Evolutionary conservation across 805 yeast species (phyloP).

Genomic region (Torulaspora indica): DNA sequence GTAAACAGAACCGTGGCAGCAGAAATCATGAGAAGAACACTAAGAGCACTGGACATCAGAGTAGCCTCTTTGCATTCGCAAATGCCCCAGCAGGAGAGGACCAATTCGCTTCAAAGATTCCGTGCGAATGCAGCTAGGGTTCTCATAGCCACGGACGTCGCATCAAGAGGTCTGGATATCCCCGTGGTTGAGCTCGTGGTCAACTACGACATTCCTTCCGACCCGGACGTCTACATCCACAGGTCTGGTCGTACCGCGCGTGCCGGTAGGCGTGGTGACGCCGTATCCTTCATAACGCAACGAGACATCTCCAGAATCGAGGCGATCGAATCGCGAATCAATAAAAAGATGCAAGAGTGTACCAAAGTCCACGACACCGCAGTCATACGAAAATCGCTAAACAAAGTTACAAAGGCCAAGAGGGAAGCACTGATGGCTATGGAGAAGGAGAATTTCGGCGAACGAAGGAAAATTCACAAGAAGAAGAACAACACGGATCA

Average conservation of each 20-base stretch:
- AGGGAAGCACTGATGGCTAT: constrained; percentile 88
- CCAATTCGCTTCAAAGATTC: constrained; percentile 86
- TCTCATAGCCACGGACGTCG: constrained; percentile 93
- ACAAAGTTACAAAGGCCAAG: constrained; percentile 71
- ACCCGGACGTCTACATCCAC: constrained; percentile 93
- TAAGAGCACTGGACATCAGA: constrained; percentile 66
- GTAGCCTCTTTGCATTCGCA: constrained; percentile 91
- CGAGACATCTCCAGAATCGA: constrained; percentile 76
- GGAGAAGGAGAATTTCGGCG: constrained; percentile 89
- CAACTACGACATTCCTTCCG: constrained; percentile 91
- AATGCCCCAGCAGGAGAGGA: constrained; percentile 88
- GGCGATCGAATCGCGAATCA: constrained; percentile 82
- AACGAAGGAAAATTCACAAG: constrained; percentile 51
- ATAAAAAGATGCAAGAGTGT: constrained; percentile 72
- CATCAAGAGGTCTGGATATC: constrained; percentile 94
- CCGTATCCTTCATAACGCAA: constrained; percentile 78
- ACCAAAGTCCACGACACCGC: constrained; percentile 67
- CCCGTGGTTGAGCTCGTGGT: constrained; percentile 87
- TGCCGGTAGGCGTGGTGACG: constrained; percentile 87
- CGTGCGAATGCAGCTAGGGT: constrained; percentile 93
- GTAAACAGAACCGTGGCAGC: constrained; percentile 90
- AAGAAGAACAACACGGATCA: constrained; percentile 30
- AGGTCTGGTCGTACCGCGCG: constrained; percentile 98
- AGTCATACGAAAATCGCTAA: constrained; percentile 68
- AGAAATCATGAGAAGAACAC: constrained; percentile 74